Evolutionary conservation across 805 yeast genomes (phyloP).

Genomic region (Ogataea degrootiae): DNA sequence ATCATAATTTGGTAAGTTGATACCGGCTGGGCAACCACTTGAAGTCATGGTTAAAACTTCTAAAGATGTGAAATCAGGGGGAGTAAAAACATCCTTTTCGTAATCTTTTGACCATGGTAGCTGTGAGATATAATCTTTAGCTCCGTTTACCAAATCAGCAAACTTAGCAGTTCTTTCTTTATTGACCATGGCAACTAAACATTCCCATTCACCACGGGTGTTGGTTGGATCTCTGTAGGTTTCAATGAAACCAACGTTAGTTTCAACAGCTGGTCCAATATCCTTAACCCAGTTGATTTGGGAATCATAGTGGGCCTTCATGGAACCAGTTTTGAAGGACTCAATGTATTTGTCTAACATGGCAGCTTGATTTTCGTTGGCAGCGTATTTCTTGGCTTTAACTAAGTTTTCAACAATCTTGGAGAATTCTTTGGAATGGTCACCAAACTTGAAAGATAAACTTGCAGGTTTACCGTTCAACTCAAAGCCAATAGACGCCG

Average conservation of each 20-base stretch:
- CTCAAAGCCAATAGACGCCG: slow-evolving; percentile 36
- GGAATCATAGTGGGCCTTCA: slow-evolving; percentile 79
- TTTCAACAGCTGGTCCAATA: slow-evolving; percentile 69
- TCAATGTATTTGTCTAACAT: slow-evolving; percentile 65
- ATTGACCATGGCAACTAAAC: slow-evolving; percentile 85
- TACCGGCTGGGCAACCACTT: slow-evolving; percentile 89
- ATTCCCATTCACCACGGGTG: slow-evolving; percentile 92
- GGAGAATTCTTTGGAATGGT: slow-evolving; percentile 62
- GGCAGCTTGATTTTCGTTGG: slow-evolving; percentile 65
- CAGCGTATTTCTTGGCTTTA: slow-evolving; percentile 57
- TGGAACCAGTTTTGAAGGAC: slow-evolving; percentile 75
- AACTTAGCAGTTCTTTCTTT: slow-evolving; percentile 82
- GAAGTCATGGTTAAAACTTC: slow-evolving; percentile 90
- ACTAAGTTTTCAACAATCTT: slow-evolving; percentile 51
- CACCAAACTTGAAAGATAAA: slow-evolving; percentile 66
- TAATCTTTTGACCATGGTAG: slow-evolving; percentile 75
- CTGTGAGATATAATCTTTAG: slow-evolving; percentile 55
- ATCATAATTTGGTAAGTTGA: slow-evolving; percentile 89
- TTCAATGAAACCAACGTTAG: slow-evolving; percentile 87
- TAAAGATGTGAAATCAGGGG: slow-evolving; percentile 88
- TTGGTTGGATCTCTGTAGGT: slow-evolving; percentile 92
- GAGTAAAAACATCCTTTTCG: slow-evolving; percentile 82
- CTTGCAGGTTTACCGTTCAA: slow-evolving; percentile 37
- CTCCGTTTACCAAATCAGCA: slow-evolving; percentile 60
- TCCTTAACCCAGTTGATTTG: slow-evolving; percentile 88